A percentile compares a stretch with the other conserved stretches of the same genome.
These are phyloP conservation scores for Sechiopsis laciniata DNA, from an alignment of 306 rosid genomes.

Conservation along the genomic window DNA sequence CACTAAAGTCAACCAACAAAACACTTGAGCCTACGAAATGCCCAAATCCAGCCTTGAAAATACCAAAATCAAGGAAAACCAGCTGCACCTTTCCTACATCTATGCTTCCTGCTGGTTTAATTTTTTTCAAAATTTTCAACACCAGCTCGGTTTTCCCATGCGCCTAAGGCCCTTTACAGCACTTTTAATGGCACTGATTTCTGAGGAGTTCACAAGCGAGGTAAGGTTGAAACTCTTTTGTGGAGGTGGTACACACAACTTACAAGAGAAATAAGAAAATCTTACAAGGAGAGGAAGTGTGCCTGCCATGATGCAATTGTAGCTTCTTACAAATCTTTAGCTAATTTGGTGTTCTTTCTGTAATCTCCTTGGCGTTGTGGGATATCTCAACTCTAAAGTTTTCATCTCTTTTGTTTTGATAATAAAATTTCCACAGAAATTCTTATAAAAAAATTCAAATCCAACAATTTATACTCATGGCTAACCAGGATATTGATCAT, in stretches of 20 bases:
- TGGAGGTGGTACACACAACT: neutral
- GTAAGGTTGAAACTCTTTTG: neutral
- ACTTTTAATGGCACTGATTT: too few relatives aligned
- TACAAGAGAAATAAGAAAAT: neutral
- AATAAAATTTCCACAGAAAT: too few relatives aligned
- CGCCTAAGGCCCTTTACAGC: too few relatives aligned
- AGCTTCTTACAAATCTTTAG: too few relatives aligned
- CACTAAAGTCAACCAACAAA: neutral
- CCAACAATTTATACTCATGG: too few relatives aligned
- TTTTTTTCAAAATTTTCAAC: too few relatives aligned
- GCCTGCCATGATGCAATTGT: neutral
- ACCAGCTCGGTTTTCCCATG: too few relatives aligned
- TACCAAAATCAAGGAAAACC: neutral
- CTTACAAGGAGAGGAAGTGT: neutral
- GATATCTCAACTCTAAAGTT: neutral
- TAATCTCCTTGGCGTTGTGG: neutral
- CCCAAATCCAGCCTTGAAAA: neutral
- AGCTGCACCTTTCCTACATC: too few relatives aligned
- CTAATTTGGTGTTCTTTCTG: neutral
- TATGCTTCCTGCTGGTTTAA: neutral
- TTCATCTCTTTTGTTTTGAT: too few relatives aligned
- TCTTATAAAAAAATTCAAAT: too few relatives aligned
- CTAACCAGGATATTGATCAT: neutral
- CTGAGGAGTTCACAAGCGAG: too few relatives aligned
- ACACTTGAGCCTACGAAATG: neutral